Conservation (phyloP, 164 flowering plant genomes). For the Berberis vulgaris region DNA sequence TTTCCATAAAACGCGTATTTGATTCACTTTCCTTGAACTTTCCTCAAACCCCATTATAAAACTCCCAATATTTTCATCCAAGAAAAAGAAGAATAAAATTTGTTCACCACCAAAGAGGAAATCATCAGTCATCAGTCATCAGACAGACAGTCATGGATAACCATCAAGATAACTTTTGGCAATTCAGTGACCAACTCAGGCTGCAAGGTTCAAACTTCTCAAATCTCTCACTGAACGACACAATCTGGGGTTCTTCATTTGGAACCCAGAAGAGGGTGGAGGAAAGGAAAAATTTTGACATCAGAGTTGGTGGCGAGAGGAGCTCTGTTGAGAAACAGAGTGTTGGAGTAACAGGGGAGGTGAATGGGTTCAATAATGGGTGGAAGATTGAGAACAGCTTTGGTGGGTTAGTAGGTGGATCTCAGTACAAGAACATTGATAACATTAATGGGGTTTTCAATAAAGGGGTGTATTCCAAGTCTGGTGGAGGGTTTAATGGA, state of each 20-base stretch:
- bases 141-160: constrained; percentile 36
- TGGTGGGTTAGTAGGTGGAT: constrained; percentile 1
- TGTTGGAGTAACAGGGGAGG: constrained; percentile 11
- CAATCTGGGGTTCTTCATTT: constrained; percentile 55
- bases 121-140: no score
- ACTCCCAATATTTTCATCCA: no score
- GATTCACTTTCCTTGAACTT: no score
- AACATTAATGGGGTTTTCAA: constrained; percentile 52
- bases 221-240: constrained; percentile 62
- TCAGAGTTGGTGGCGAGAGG: constrained; percentile 44
- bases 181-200: constrained; percentile 85
- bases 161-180: constrained; percentile 65
- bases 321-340: background rate
- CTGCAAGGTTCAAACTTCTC: constrained; percentile 42
- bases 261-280: constrained; percentile 32
- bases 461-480: constrained; percentile 47
- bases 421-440: constrained; percentile 11
- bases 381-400: constrained; percentile 29
- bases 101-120: no score
- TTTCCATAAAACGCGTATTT: no score
- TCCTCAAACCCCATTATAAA: no score
- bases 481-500: background rate
- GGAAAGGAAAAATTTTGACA: constrained; percentile 57
- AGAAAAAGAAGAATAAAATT: no score
- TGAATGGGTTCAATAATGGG: constrained; percentile 35